Conservation (phyloP, 495 filamentous ascomycete genomes). For the Daldinia childiae region DNA sequence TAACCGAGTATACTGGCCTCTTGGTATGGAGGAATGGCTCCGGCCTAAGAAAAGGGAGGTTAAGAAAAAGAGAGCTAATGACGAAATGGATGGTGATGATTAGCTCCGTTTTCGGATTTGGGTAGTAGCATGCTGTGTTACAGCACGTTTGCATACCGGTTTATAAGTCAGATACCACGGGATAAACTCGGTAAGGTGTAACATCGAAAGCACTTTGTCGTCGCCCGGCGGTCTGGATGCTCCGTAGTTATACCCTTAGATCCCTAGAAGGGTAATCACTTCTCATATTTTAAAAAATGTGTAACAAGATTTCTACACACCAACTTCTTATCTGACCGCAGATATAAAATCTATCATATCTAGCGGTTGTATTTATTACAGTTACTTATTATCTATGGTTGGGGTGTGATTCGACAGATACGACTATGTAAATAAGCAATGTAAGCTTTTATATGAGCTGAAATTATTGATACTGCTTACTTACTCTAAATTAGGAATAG, state of each 20-base stretch:
- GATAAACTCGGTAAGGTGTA: conserved; percentile 19
- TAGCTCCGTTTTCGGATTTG: conserved; percentile 1
- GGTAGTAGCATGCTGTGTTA: conserved; percentile 2
- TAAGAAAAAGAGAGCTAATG: conserved; percentile 55
- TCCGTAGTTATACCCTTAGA: conserved; percentile 3
- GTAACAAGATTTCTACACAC: too few species aligned
- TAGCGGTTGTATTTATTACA: background rate
- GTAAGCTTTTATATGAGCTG: background rate
- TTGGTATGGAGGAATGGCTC: conserved; percentile 89
- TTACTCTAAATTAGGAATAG: background rate
- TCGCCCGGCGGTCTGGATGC: background rate
- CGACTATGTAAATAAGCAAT: background rate
- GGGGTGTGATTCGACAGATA: background rate
- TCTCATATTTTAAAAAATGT: background rate
- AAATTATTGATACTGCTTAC: background rate
- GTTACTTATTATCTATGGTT: background rate
- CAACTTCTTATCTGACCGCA: too few species aligned
- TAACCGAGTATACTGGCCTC: conserved; percentile 91
- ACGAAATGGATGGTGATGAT: conserved; percentile 30
- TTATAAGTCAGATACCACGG: conserved; percentile 4
- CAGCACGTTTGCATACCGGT: background rate
- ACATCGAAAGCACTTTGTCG: background rate
- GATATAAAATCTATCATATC: background rate
- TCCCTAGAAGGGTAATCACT: background rate
- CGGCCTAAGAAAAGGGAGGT: conserved; percentile 77